Percentiles rank a stretch among this genome's conserved stretches.
phyloP scores from a whole-genome alignment of 805 yeast genomes.

The Dipodascopsis uninucleata region DNA sequence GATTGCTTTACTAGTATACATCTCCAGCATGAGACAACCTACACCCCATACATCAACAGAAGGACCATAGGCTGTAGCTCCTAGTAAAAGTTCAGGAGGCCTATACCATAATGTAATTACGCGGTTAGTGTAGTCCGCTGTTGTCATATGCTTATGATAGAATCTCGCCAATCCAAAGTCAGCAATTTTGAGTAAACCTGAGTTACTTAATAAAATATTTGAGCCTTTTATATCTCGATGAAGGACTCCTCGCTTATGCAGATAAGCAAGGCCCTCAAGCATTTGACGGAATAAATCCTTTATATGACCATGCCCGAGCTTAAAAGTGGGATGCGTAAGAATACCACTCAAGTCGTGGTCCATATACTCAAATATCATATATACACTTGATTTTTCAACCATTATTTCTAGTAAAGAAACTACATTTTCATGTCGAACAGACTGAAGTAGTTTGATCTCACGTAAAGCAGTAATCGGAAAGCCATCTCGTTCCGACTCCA shows the following conservation, averaged over 20 bases:
- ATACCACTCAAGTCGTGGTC: slow-evolving; percentile 91
- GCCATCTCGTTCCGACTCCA: slow-evolving; percentile 89
- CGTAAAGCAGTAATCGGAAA: slow-evolving; percentile 94
- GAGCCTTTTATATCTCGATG: slow-evolving; percentile 97
- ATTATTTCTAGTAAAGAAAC: slow-evolving; percentile 84
- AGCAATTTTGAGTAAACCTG: slow-evolving; percentile 81
- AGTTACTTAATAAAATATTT: slow-evolving; percentile 74
- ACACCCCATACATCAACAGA: slow-evolving; percentile 97
- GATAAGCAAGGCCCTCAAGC: slow-evolving; percentile 72
- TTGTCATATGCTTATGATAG: slow-evolving; percentile 34
- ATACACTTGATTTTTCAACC: slow-evolving; percentile 69
- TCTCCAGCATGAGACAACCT: slow-evolving; percentile 83
- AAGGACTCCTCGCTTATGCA: slow-evolving; percentile 58
- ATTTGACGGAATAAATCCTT: slow-evolving; percentile 81
- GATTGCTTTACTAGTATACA: slow-evolving; percentile 68
- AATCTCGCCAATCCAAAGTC: slow-evolving; percentile 88
- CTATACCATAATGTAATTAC: slow-evolving; percentile 97
- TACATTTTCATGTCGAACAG: slow-evolving; percentile 75
- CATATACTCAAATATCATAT: slow-evolving; percentile 90
- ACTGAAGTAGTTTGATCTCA: slow-evolving; percentile 81
- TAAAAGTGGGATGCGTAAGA: slow-evolving; percentile 67
- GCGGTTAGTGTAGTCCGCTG: slow-evolving; percentile 85
- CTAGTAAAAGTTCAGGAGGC: slow-evolving; percentile 89
- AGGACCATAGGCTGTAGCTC: slow-evolving; percentile 83
- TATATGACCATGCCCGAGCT: slow-evolving; percentile 62